These are phyloP conservation scores for Dacryopinax primogenitus DNA, from an alignment of 768 basidiomycete species.

Conservation along the genomic window DNA sequence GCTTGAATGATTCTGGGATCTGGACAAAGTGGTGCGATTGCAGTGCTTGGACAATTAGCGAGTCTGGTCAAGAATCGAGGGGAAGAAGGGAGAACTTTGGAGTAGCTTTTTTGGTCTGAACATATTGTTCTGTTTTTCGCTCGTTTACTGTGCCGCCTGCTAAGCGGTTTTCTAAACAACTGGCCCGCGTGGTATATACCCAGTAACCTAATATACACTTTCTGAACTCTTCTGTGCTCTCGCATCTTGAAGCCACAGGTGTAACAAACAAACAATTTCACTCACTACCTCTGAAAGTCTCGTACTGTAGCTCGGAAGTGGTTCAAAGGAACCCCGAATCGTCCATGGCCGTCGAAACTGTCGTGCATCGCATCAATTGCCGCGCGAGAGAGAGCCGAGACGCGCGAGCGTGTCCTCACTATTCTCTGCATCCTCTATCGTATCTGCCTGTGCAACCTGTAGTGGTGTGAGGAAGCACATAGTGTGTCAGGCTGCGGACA, in stretches of 20 bases:
- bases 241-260: background rate
- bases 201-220: background rate
- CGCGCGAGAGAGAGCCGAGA: slow-evolving; percentile 20
- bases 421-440: slow-evolving; percentile 32
- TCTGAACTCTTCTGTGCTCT: background rate
- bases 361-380: background rate
- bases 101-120: background rate
- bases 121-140: background rate
- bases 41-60: background rate
- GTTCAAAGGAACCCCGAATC: background rate
- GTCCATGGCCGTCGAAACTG: slow-evolving; percentile 3
- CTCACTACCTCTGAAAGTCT: too few species aligned
- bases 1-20: too few species aligned
- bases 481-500: background rate
- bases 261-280: too few species aligned
- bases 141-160: background rate
- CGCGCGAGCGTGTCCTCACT: slow-evolving; percentile 32
- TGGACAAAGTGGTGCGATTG: too few species aligned
- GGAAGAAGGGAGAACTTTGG: background rate
- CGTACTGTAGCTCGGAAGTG: background rate
- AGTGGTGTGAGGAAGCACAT: background rate
- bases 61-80: too few species aligned
- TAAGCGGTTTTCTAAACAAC: background rate
- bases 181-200: background rate
- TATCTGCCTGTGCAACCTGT: slow-evolving; percentile 31